Percentiles rank a stretch among this genome's conserved stretches.
Conservation (phyloP, 2,329 filamentous ascomycete genomes). For the Pseudophaeomoniella oleicola region DNA sequence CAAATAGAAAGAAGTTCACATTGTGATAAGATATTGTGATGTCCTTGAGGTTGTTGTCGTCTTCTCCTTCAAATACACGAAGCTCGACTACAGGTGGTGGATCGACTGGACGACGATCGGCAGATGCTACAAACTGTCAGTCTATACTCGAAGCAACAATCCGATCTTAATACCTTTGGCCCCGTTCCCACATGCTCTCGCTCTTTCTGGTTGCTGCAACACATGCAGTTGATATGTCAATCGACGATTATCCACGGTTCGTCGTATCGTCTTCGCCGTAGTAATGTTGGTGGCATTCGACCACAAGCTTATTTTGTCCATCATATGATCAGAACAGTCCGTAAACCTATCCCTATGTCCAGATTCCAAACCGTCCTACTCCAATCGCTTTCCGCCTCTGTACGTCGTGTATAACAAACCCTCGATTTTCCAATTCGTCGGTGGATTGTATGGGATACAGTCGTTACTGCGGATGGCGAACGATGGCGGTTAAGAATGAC, state of each 20-base stretch:
- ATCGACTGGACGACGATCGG: conserved; percentile 83
- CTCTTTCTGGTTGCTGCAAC: conserved; percentile 86
- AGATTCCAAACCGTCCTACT: too few species aligned
- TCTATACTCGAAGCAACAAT: neutral
- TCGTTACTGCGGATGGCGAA: too few species aligned
- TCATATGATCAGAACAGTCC: too few species aligned
- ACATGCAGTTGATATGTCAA: conserved; percentile 74
- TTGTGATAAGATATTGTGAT: conserved; percentile 76
- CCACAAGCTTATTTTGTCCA: neutral
- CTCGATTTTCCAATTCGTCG: too few species aligned
- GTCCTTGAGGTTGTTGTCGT: conserved; percentile 44
- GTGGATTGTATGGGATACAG: too few species aligned
- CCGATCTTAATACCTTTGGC: conserved; percentile 60
- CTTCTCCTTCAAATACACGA: conserved; percentile 58
- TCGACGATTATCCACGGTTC: conserved; percentile 59
- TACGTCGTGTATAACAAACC: too few species aligned
- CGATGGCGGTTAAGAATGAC: too few species aligned
- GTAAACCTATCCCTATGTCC: too few species aligned
- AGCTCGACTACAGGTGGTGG: conserved; percentile 90
- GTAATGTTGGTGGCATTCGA: conserved; percentile 40
- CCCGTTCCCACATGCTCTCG: conserved; percentile 86
- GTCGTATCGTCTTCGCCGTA: conserved; percentile 35
- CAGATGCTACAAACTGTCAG: conserved; percentile 43
- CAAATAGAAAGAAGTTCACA: conserved; percentile 94
- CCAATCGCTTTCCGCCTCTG: too few species aligned